phyloP scores from a whole-genome alignment of 192 early-diverging fungal species.

The Coemansia sp. region DNA sequence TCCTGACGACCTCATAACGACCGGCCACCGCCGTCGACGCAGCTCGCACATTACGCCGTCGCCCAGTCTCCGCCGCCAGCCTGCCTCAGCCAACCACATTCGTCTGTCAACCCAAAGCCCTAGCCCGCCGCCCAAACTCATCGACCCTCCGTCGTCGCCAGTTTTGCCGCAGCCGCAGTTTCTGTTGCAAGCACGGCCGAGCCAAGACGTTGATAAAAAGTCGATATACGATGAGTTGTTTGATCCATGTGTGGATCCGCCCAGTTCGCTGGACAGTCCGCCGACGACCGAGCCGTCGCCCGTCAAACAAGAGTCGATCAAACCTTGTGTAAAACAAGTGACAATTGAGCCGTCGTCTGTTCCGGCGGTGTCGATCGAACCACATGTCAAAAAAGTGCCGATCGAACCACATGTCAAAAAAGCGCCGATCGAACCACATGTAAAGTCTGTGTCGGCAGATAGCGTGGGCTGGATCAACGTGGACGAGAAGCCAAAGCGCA shows the following conservation, averaged over 20 bases:
- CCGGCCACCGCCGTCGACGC: slow-evolving; percentile 5
- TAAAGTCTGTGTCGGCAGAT: slow-evolving; percentile 7
- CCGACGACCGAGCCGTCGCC: not conserved
- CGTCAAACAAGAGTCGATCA: not conserved
- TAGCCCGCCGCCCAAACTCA: not conserved
- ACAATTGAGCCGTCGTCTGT: not conserved
- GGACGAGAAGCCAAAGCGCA: slow-evolving; percentile 5
- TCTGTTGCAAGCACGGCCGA: not conserved
- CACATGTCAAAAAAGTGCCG: no score
- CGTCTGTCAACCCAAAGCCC: not conserved
- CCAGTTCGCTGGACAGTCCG: slow-evolving; percentile 7
- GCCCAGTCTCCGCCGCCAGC: not conserved
- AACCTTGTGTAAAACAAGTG: not conserved
- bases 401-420: not conserved
- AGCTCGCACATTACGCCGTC: slow-evolving; percentile 2
- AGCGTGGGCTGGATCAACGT: slow-evolving; percentile 22
- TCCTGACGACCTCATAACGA: not conserved
- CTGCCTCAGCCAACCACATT: not conserved
- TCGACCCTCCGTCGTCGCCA: not conserved
- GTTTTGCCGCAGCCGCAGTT: slow-evolving; percentile 1
- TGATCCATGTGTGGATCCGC: slow-evolving; percentile 9
- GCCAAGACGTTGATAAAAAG: slow-evolving; percentile 1
- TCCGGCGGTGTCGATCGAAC: no score
- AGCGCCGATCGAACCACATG: not conserved
- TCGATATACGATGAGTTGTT: slow-evolving; percentile 8